A percentile compares a stretch with the other conserved stretches of the same genome.
These are phyloP conservation scores for Coemansia sp. DNA, from an alignment of 192 early-diverging fungal genomes.

Conservation along the genomic window DNA sequence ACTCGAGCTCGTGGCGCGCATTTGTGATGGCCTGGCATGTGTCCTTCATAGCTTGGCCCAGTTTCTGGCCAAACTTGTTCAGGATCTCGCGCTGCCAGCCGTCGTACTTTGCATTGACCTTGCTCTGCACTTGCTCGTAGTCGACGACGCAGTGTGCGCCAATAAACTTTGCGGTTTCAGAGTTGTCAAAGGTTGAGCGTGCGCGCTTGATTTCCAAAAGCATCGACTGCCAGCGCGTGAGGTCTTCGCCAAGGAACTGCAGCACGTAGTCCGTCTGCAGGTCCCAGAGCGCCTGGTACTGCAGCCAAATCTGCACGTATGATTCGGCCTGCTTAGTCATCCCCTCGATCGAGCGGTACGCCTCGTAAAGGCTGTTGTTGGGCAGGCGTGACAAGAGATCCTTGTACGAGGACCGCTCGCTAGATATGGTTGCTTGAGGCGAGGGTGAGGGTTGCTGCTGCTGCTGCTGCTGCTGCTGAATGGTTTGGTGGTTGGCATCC, in stretches of 20 bases:
- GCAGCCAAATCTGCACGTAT: constrained; percentile 94
- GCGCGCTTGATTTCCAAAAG: constrained; percentile 92
- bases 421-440: background rate
- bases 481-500: background rate
- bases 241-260: constrained; percentile 78
- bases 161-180: constrained; percentile 83
- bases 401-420: constrained; percentile 20
- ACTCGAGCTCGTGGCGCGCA: constrained; percentile 81
- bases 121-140: constrained; percentile 97
- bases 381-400: constrained; percentile 66
- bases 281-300: constrained; percentile 99
- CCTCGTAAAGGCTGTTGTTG: constrained; percentile 63
- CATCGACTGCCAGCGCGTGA: constrained; percentile 89
- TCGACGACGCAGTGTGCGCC: constrained; percentile 82
- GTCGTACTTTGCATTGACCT: constrained; percentile 97
- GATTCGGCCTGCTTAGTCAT: constrained; percentile 70
- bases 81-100: constrained; percentile 96
- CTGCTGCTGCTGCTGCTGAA: background rate
- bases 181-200: constrained; percentile 94
- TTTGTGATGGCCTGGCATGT: constrained; percentile 73
- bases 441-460: background rate
- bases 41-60: constrained; percentile 76
- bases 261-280: constrained; percentile 84
- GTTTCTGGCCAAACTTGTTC: constrained; percentile 79
- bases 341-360: constrained; percentile 79